A percentile compares a stretch with the other conserved stretches of the same genome.
These are phyloP conservation scores for Berkeleyomyces rouxiae DNA, from an alignment of 2,329 filamentous ascomycete genomes.

Conservation along the genomic window DNA sequence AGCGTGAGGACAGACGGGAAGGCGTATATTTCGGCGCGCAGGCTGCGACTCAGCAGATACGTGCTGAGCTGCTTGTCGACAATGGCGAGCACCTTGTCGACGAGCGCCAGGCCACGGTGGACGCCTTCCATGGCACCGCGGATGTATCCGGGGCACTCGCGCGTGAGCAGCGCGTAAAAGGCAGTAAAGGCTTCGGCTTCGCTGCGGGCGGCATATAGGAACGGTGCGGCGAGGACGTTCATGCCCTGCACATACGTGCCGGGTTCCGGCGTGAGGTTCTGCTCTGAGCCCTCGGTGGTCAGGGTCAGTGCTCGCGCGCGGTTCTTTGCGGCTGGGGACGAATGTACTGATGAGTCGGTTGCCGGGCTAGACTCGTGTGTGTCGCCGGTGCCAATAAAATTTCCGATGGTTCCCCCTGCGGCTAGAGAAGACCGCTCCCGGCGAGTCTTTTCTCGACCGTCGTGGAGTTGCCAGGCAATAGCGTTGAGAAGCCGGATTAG, in stretches of 20 bases:
- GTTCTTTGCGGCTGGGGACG: slow-evolving; percentile 24
- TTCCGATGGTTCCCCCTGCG: slow-evolving; percentile 8
- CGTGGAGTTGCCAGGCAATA: slow-evolving; percentile 82
- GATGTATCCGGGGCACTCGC: slow-evolving; percentile 85
- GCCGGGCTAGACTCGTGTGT: not conserved
- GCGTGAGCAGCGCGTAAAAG: slow-evolving; percentile 74
- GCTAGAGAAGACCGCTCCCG: slow-evolving; percentile 18
- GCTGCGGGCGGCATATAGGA: slow-evolving; percentile 84
- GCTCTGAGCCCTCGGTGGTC: slow-evolving; percentile 47
- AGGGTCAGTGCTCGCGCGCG: slow-evolving; percentile 41
- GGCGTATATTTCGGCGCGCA: slow-evolving; percentile 88
- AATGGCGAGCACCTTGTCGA: slow-evolving; percentile 81
- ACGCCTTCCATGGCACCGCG: slow-evolving; percentile 94
- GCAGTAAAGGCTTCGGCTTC: slow-evolving; percentile 89
- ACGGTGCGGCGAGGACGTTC: slow-evolving; percentile 93
- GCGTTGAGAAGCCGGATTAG: slow-evolving; percentile 89
- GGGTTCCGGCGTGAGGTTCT: slow-evolving; percentile 38
- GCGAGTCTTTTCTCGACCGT: slow-evolving; percentile 43
- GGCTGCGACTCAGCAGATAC: slow-evolving; percentile 69
- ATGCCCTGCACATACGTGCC: slow-evolving; percentile 96
- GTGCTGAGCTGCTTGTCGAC: slow-evolving; percentile 77
- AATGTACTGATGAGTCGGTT: slow-evolving; percentile 10
- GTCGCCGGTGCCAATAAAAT: slow-evolving; percentile 21
- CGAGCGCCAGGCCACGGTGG: slow-evolving; percentile 74
- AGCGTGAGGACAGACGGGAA: slow-evolving; percentile 90